Percentiles rank a stretch among this genome's conserved stretches.
Conservation (phyloP, 768 basidiomycete genomes). For the Auriculariales sp. region DNA sequence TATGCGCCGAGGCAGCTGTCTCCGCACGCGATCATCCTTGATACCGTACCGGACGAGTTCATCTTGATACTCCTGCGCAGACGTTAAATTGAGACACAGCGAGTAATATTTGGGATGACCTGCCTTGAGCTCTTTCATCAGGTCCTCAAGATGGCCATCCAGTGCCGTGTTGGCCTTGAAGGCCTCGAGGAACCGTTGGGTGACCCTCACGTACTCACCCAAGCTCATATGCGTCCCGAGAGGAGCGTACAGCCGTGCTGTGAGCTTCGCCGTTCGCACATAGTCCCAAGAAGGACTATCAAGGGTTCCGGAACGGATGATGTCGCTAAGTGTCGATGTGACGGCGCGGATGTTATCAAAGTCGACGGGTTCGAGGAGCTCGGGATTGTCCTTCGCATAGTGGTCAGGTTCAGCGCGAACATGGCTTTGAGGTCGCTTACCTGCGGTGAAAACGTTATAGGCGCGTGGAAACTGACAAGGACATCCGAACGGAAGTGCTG, state of each 20-base stretch:
- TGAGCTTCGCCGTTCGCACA: conserved; percentile 60
- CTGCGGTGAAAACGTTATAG: conserved; percentile 50
- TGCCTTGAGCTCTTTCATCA: conserved; percentile 47
- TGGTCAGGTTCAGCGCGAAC: conserved; percentile 3
- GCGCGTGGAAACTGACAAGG: conserved; percentile 65
- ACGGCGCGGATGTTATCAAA: conserved; percentile 42
- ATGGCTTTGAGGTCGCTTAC: conserved; percentile 19
- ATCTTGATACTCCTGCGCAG: conserved; percentile 57
- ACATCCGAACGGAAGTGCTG: conserved; percentile 84
- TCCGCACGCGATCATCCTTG: conserved; percentile 76
- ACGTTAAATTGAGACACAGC: not conserved
- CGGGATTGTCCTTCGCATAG: conserved; percentile 44
- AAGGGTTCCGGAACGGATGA: conserved; percentile 63
- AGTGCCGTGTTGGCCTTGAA: conserved; percentile 34
- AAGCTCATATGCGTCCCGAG: conserved; percentile 76
- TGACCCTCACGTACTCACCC: conserved; percentile 71
- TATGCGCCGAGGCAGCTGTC: conserved; percentile 36
- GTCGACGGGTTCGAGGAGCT: conserved; percentile 53
- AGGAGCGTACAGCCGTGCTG: conserved; percentile 70
- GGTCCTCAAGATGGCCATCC: conserved; percentile 14
- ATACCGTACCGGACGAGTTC: conserved; percentile 49
- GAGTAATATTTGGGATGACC: conserved; percentile 1
- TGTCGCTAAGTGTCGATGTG: conserved; percentile 48
- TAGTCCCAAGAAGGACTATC: conserved; percentile 79
- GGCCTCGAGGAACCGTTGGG: conserved; percentile 58